Evolutionary conservation across 495 filamentous ascomycete species (phyloP), one percentile per base, ranked within the genome.

Genomic region (Wilcoxina mikolae): DNA sequence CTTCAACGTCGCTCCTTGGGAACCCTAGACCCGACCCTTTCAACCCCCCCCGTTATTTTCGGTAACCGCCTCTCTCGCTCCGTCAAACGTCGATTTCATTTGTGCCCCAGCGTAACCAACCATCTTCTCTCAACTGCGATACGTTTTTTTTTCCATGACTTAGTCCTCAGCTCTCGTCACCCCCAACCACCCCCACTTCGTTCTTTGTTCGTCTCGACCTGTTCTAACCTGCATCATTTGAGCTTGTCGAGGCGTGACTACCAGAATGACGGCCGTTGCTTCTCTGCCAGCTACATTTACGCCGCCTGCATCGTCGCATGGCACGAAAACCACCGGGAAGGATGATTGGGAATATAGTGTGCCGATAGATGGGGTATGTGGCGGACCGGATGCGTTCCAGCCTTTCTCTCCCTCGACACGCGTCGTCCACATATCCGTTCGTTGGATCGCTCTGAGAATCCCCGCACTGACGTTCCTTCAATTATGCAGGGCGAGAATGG

Each of bases 311-410:
- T 64, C 61, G 45, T 64, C 61, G 38, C 60, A 63, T 49, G 61
- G 61, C n/a, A 64, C 52, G 60, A 52, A 38, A 38, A 39, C 56
- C 46, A 46, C 53, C 56, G 53, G 48, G 52, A 51, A 54, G 61
- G 60, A 56, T 51, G 61, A 64, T 44, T 64, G 61, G 61, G 47
- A 64, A 31, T 63, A 60, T 48, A 64, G 61, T 60, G 61, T 64
- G 54, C 61, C 61, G 56, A 63, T 64, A 64, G 61, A 64, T 53
- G 61, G 60, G 60, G 61, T 64, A 63, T 46, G 61, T 64, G 29
- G 9, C 1, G 22, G 47, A n/a, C n/a, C n/a, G n/a, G n/a, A n/a
- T n/a, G n/a, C n/a, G n/a, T n/a, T n/a, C n/a, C n/a, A n/a, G n/a
- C n/a, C n/a, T n/a, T n/a, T n/a, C n/a, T n/a, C n/a, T n/a, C n/a